These are phyloP conservation scores for Rhizodiscina lignyota DNA, from an alignment of 495 filamentous ascomycete genomes.

Conservation along the genomic window DNA sequence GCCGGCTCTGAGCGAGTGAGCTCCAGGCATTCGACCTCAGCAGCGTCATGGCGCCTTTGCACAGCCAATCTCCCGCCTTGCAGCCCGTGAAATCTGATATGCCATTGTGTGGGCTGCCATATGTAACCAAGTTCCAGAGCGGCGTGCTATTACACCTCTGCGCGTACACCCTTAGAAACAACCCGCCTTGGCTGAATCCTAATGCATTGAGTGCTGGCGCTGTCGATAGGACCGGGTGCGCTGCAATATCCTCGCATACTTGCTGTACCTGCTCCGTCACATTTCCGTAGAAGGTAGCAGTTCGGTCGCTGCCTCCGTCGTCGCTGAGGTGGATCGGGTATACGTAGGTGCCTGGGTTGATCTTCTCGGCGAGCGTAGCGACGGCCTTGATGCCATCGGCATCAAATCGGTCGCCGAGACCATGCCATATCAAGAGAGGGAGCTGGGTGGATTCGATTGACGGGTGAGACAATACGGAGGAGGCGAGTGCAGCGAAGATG, in stretches of 20 bases:
- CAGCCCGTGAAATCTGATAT: conserved; percentile 65
- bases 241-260: conserved; percentile 66
- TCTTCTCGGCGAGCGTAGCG: conserved; percentile 46
- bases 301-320: conserved; percentile 47
- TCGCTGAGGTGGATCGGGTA: conserved; percentile 66
- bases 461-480: too few relatives aligned
- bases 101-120: conserved; percentile 87
- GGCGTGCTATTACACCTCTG: conserved; percentile 77
- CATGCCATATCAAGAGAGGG: conserved; percentile 90
- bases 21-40: conserved; percentile 62
- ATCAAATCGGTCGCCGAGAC: conserved; percentile 57
- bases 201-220: conserved; percentile 76
- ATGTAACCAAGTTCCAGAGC: conserved; percentile 71
- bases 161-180: conserved; percentile 86
- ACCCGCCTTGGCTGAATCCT: conserved; percentile 90
- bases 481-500: too few relatives aligned
- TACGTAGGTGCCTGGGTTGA: conserved; percentile 69
- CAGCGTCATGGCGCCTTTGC: conserved; percentile 56
- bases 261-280: conserved; percentile 59
- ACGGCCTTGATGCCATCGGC: conserved; percentile 54
- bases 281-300: conserved; percentile 82
- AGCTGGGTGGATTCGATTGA: too few relatives aligned
- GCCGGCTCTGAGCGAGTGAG: conserved; percentile 49
- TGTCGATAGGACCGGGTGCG: conserved; percentile 61
- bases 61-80: conserved; percentile 54